Evolutionary conservation across 2,329 filamentous ascomycete species (phyloP), one percentile per base, ranked within the genome.

Genomic region (Calonectria hongkongensis): DNA sequence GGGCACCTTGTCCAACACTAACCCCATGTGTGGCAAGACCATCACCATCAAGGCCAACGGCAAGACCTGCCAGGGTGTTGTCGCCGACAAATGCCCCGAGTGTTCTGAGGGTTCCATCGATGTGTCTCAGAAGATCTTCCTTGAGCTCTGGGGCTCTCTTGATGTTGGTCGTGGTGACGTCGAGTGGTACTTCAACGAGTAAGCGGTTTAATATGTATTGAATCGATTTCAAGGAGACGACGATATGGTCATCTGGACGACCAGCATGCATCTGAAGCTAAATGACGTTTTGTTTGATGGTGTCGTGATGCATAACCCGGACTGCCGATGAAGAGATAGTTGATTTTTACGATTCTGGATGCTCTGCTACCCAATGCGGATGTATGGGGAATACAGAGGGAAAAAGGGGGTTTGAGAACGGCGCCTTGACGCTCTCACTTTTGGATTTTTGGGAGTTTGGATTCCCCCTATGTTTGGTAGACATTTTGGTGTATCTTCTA

Each of bases 51-150:
- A 79, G 48, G 87, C 86, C 81, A 87, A 88, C 63, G 93, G 93
- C 82, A 89, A 89, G 82, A 88, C 87, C 2, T 82, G 86, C 77
- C 86, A 83, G 2, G 94, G 91, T 73, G 88, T 79, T 4, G 90
- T 96, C 73, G 89, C 89, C 66, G 94, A 97, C 87, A 95, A 94
- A 86, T 97, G 94, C 88, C 89, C 90, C 84, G 92, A 92, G 78
- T 97, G 94, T 83, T 79, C 65, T 62, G 66, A 78, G 41, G 75
- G 82, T 48, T 86, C 88, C 78, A 89, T 95, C 62, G 93, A 95
- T 79, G 87, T 93, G 76, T 90, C 89, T 75, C 83, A 87, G 73
- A 86, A 88, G 77, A 84, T 89, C 73, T 93, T 92, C 83, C 75
- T 79, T n/a, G 84, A 87, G 25, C 85, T 94, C 67, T 88, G 85